These are phyloP conservation scores for Grosmannia serpens DNA, from an alignment of 2,329 filamentous ascomycete genomes.

Conservation along the genomic window DNA sequence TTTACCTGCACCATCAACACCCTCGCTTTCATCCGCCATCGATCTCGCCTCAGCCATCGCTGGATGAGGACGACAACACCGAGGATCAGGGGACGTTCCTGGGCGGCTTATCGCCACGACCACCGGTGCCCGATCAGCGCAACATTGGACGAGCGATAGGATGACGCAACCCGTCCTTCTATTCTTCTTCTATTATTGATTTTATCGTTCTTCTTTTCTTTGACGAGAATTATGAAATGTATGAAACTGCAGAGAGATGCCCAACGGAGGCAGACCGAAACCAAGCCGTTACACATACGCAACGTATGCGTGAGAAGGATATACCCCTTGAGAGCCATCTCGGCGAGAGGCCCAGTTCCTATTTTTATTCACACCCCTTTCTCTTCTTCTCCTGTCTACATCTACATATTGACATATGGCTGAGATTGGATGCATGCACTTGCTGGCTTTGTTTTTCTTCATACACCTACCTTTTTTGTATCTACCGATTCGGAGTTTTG, in stretches of 20 bases:
- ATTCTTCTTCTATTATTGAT: not conserved
- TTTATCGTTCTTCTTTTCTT: not conserved
- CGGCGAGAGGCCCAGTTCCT: not conserved
- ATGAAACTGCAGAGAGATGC: not conserved
- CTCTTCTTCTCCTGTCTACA: not conserved
- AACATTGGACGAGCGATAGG: constrained; percentile 44
- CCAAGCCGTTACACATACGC: not conserved
- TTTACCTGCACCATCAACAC: not conserved
- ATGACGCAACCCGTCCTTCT: constrained; percentile 20
- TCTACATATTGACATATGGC: not conserved
- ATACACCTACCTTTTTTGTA: not conserved
- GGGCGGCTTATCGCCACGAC: constrained; percentile 35
- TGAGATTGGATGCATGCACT: not conserved
- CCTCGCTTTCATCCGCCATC: constrained; percentile 27
- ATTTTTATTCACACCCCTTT: not conserved
- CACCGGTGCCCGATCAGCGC: constrained; percentile 13
- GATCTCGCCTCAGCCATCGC: constrained; percentile 30
- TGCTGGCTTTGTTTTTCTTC: not conserved
- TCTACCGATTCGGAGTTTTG: not conserved
- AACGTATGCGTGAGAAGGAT: not conserved
- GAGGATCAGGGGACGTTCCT: constrained; percentile 31
- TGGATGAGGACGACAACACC: constrained; percentile 10
- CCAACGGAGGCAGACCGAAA: not conserved
- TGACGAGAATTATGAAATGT: not conserved
- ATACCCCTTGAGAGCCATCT: constrained; percentile 1